Base-by-base conservation (phyloP, 108 stramenopile species). In the Nannochloropsis gaditana region DNA sequence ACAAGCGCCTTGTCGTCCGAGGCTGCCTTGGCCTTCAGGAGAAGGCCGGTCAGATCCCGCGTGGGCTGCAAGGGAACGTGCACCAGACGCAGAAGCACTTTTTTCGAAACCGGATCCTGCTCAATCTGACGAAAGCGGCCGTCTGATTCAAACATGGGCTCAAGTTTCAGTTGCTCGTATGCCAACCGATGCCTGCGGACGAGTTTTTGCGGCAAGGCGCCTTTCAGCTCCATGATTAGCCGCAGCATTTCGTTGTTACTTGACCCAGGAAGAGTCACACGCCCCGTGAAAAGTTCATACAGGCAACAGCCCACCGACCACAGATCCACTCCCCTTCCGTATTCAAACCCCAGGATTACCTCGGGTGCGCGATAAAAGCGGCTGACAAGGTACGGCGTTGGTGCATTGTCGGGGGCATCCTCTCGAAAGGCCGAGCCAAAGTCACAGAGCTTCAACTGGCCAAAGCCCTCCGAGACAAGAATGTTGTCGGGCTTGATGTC, bases 401-500 rank as follows among this genome's bases (percentile, higher is more conserved):
- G 94, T 44, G 93, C 92, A 82, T 93, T 93, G 85, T 95, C 94
- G 15, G 90, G 90, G 44, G 93, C 94, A 2, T 83, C 88, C 86
- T 92, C 95, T 73, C 93, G 94, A 59, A 98, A 94, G n/a, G 98
- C 98, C 11, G 84, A 82, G 21, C 84, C 98, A 87, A 99, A 97
- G 90, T 99, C 99, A 41, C 94, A 94, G 9, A 99, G 82, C 84
- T 96, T 94, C 21, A 96, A 91, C 5, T 86, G 90, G 5, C 91
- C 89, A 85, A 95, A 95, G 85, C 96, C 95, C 45, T 89, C 93
- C 45, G 87, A 92, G 42, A 97, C 96, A 2, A 99, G 89, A 44
- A 99, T 98, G 87, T 99, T 99, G 91, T 99, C 98, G 11, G 96
- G 97, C 86, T 99, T 99, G 44, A 99, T 84, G 91, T 99, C 99